A percentile compares a stretch with the other conserved stretches of the same genome.
Evolutionary conservation across 441 rosid genomes (phyloP).

Genomic region (Erodium chrysanthum): DNA sequence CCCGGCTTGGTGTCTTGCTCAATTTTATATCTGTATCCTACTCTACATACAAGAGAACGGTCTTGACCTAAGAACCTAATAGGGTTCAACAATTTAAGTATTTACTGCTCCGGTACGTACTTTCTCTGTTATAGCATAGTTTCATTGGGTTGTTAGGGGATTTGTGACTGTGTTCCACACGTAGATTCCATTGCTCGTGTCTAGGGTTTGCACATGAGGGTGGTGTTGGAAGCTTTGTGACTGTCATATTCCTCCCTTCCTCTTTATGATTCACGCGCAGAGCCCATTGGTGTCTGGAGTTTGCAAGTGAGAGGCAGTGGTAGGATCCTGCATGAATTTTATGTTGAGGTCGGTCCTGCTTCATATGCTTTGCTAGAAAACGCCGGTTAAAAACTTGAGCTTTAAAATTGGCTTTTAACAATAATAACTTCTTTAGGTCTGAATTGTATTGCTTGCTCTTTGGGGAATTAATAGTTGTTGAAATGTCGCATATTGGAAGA

Average conservation of each 20-base stretch:
- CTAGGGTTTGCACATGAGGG: conserved; percentile 4
- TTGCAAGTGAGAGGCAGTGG: neutral
- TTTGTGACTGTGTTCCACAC: neutral
- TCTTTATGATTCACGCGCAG: neutral
- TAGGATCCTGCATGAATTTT: neutral
- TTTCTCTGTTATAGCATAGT: neutral
- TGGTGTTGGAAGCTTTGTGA: neutral
- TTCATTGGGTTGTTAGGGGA: neutral
- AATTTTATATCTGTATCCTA: neutral
- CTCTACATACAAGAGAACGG: neutral
- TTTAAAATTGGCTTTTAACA: neutral
- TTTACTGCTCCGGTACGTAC: neutral
- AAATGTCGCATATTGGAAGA: too few species aligned
- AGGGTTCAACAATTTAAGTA: neutral
- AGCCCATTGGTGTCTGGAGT: neutral
- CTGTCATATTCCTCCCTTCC: neutral
- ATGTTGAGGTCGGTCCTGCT: neutral
- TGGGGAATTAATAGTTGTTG: too few species aligned
- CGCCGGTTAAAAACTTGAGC: neutral
- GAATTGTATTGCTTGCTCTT: neutral
- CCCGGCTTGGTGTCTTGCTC: neutral
- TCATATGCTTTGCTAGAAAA: neutral
- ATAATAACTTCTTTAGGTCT: neutral
- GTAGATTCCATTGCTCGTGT: neutral
- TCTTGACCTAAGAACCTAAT: neutral